Evolutionary conservation across 192 early-diverging fungal species (phyloP), one percentile per base, ranked within the genome.

Genomic region (Backusella psychrophila): DNA sequence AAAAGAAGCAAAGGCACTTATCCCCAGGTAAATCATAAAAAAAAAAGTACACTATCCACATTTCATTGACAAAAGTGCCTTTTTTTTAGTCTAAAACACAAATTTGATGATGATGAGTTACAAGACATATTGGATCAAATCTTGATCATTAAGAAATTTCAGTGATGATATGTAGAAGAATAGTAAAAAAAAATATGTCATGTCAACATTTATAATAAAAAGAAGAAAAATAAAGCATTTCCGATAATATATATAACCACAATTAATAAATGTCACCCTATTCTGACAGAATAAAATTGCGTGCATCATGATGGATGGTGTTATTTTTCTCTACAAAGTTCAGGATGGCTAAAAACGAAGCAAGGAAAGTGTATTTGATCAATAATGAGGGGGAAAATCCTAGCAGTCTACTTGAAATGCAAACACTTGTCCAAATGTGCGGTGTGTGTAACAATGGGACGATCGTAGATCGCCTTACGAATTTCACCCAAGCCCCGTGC

Each of bases 1-100:
- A 34, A 95, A 98, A 69, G 97, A 98, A 83, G 95, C 95, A 0
- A 94, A 93, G 78, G 90, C 93, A 15, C 85, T 98, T 36, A 92
- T 98, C 68, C 97, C 95, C 29, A 98, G 93, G 93, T 93, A 84
- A 80, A 49, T 69, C 35, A 38, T 17, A 17, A 26, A 6, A 68
- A 26, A 6, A 68, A 44, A 33, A 3, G 33, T 19, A 17, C 42
- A 19, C 15, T 44, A 14, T 44, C 14, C 14, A 17, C n/a, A 33
- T 14, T 2, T 44, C 14, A 71, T 34, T 31, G 2, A 70, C 29
- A 6, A 41, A 17, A 17, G 4, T 1, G 9, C 5, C 33, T 44
- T 3, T 65, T 65, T 33, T 33, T 1, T 69, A 93, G 94, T 84
- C 87, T 95, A 69, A 87, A 78, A 17, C 85, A 82, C 74, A 92